Base-by-base conservation (phyloP, 805 yeast genomes). In the Metschnikowia koreensis region DNA sequence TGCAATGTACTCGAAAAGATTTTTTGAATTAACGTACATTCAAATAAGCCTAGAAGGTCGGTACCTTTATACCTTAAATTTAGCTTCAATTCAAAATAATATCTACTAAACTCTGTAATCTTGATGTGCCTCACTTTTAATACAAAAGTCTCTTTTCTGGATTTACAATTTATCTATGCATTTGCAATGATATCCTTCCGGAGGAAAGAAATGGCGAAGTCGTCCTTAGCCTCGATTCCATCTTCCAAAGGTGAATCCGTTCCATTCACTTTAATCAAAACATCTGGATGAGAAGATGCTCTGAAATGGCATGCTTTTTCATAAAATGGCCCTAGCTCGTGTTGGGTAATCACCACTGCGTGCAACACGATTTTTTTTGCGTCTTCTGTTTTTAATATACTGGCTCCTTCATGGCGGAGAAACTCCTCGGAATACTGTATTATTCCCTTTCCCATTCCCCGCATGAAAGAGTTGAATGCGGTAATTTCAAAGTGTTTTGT, bases 391-490 rank as follows among this genome's bases (percentile, higher is more conserved):
- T 42, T 41, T 22, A 47, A 36, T n/a, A 58, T 41, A 17, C 15
- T 41, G 7, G 28, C 15, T 15, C 31, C 16, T 22, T 11, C 10
- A n/a, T 11, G 10, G n/a, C 47, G 44, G 17, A 69, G 38, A 26
- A 54, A 59, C 11, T 48, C 55, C 8, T 64, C 55, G n/a, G 61
- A 52, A 27, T 56, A 66, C 5, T 69, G 64, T 0, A 73, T 53
- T 11, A 69, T 48, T 4, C 50, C 48, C 1, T 75, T 61, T 5
- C 75, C 79, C 11, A 69, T 47, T n/a, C 65, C 61, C 17, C 77
- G 76, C 58, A 73, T 67, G 51, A 77, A 81, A 0, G 87, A 80
- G 0, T 84, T 76, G 53, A 79, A 76, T 7, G 77, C 79, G 0
- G 87, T 81, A 10, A 82, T 48, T 56, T 80, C 84, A 41, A 66